These are phyloP conservation scores for Sclerotinia trifoliorum DNA, from an alignment of 2,329 filamentous ascomycete species.

Conservation along the genomic window DNA sequence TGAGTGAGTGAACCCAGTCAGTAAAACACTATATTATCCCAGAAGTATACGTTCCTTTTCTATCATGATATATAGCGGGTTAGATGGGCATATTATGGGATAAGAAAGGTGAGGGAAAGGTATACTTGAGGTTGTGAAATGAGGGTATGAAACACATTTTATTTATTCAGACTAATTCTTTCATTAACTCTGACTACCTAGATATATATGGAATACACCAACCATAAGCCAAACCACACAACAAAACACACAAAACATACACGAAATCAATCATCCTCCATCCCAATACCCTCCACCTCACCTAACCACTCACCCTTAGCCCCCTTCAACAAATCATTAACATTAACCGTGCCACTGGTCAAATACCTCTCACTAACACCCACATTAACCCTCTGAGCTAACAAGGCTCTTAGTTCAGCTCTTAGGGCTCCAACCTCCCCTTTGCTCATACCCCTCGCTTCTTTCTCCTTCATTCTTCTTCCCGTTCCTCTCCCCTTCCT, in stretches of 20 bases:
- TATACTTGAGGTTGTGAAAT: background rate
- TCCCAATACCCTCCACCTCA: constrained; percentile 39
- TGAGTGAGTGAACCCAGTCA: background rate
- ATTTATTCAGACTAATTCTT: background rate
- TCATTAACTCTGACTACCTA: background rate
- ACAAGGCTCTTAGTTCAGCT: constrained; percentile 68
- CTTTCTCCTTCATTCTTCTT: constrained; percentile 71
- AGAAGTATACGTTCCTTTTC: background rate
- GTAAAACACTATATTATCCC: background rate
- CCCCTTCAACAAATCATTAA: constrained; percentile 67
- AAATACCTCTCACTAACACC: constrained; percentile 87
- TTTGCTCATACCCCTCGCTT: constrained; percentile 66
- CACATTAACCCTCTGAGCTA: constrained; percentile 75
- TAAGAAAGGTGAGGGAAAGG: background rate
- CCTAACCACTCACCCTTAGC: constrained; percentile 52
- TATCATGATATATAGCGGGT: too few relatives aligned
- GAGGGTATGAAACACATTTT: background rate
- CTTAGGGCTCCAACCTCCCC: constrained; percentile 68
- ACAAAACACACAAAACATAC: background rate
- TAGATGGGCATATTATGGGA: too few relatives aligned
- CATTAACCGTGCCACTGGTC: constrained; percentile 78
- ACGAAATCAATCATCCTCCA: constrained; percentile 33
- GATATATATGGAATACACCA: too few relatives aligned
- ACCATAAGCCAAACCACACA: background rate
- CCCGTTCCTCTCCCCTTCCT: constrained; percentile 69